Evolutionary conservation across 306 rosid genomes (phyloP), one percentile per base, ranked within the genome.

Genomic region (Herpetospermum pedunculosum): DNA sequence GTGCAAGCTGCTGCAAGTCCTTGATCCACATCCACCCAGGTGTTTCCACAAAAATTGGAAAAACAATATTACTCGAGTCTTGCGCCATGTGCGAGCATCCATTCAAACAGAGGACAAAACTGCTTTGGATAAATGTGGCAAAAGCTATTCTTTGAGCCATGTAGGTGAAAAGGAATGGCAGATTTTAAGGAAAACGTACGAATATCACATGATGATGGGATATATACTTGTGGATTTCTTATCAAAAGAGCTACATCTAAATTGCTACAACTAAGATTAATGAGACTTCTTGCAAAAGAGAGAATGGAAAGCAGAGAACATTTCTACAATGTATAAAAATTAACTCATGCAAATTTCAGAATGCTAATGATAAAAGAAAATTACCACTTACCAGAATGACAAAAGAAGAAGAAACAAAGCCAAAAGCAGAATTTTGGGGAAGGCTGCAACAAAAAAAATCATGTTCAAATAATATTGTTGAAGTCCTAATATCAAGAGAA

Each of bases 361-460:
- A 40, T 19, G 34, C 50, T 9, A 37, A 19, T 25, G 19, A 40
- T 40, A 40, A 65, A 63, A 35, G 72, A 21, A 65, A 65, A 65
- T 65, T 12, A 21, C 97, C 95, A 67, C n/a, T 67, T 67, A 67
- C 99, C 99, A 94, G 91, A 91, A 94, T 40, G 99, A 94, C 57
- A 94, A 81, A 80, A 94, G 96, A 70, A 94, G 96, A 86, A 94
- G 97, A 90, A 94, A 94, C 67, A 91, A 94, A 41, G 99, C 96
- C 84, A 91, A 84, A 81, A 91, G 77, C 73, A 89, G 83, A 80
- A 94, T 87, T 84, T 89, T 84, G 58, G 99, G 97, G 83, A 91
- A 80, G 32, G 97, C 99, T 94, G 99, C 99, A 85, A 81, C n/a
- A 81, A 75, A 52, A 83, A 84, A 72, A 43, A n/a, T 41, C 78